Evolutionary conservation across 2,329 filamentous ascomycete species (phyloP).

Genomic region (Aurifilum marmelostoma): DNA sequence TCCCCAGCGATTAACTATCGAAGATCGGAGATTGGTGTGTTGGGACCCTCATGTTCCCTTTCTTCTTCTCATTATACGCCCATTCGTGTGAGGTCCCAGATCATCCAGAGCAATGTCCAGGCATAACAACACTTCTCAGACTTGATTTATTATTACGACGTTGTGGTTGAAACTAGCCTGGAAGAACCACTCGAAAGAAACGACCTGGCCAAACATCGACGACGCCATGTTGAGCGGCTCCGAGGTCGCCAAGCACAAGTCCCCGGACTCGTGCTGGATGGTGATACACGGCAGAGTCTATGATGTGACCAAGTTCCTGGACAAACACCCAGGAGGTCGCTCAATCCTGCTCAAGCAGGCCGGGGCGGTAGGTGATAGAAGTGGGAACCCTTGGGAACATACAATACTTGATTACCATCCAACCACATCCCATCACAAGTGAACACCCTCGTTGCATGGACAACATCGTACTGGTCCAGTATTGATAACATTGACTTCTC

Average conservation of each 20-base stretch:
- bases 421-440: too few species aligned
- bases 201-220: background rate
- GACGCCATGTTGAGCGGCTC: conserved; percentile 34
- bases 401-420: too few species aligned
- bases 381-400: too few species aligned
- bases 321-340: conserved; percentile 38
- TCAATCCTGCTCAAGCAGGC: conserved; percentile 37
- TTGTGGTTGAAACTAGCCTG: background rate
- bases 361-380: conserved; percentile 38
- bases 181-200: too few species aligned
- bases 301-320: conserved; percentile 44
- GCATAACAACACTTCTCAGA: too few species aligned
- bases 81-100: too few species aligned
- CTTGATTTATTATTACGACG: background rate
- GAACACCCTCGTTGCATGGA: background rate
- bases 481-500: conserved; percentile 3
- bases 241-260: conserved; percentile 42
- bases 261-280: conserved; percentile 43
- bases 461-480: background rate
- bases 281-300: conserved; percentile 40
- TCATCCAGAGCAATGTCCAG: too few species aligned
- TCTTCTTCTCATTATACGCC: too few species aligned
- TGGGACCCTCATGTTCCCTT: too few species aligned
- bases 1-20: too few species aligned
- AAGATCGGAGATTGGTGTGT: too few species aligned